These are phyloP conservation scores for Diaporthe australafricana DNA, from an alignment of 2,329 filamentous ascomycete genomes.

Conservation along the genomic window DNA sequence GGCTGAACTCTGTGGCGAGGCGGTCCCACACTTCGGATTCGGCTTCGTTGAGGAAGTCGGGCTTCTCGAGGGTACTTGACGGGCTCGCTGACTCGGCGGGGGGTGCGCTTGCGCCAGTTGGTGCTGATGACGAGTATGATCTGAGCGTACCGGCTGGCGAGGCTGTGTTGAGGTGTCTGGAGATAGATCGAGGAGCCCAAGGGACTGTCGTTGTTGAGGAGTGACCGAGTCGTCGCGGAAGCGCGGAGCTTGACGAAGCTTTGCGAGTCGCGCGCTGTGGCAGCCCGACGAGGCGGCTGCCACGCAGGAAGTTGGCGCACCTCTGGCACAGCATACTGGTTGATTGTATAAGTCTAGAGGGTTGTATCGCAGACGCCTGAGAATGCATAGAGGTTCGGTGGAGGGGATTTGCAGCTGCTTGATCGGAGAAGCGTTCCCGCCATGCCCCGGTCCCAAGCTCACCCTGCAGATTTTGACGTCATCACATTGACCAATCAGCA, in stretches of 20 bases:
- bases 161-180: not conserved
- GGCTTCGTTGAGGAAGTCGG: conserved; percentile 64
- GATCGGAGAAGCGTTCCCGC: not conserved
- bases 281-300: not conserved
- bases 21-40: conserved; percentile 70
- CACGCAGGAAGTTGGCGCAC: conserved; percentile 28
- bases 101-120: conserved; percentile 45
- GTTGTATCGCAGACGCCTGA: not conserved
- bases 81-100: conserved; percentile 36
- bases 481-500: conserved; percentile 23
- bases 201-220: conserved; percentile 1
- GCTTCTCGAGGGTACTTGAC: conserved; percentile 51
- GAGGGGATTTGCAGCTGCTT: conserved; percentile 3
- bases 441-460: not conserved
- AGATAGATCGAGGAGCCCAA: not conserved
- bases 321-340: conserved; percentile 31
- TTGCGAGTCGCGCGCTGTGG: not conserved
- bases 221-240: not conserved
- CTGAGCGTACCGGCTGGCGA: not conserved
- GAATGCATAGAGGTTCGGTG: not conserved
- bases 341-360: not conserved
- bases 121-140: conserved; percentile 42
- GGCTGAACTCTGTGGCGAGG: conserved; percentile 60
- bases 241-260: conserved; percentile 20
- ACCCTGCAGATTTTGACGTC: conserved; percentile 26